Evolutionary conservation across 768 basidiomycete species (phyloP).

Genomic region (Tulasnella sp.): DNA sequence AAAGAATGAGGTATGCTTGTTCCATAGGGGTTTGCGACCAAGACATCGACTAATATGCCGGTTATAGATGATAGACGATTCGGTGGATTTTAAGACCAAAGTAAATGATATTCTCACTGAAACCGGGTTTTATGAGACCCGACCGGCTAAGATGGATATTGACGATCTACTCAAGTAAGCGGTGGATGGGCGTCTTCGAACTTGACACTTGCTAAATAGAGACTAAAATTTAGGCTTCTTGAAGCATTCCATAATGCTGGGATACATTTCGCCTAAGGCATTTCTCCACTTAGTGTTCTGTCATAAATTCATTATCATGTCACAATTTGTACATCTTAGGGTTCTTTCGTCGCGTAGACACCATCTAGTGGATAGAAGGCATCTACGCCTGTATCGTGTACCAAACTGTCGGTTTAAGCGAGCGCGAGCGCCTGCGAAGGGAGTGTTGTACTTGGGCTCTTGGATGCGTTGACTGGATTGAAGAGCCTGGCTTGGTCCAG

Average conservation of each 20-base stretch:
- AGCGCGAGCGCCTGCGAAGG: no score
- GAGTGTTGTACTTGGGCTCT: no score
- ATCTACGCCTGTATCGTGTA: no score
- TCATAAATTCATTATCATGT: neutral
- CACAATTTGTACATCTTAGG: no score
- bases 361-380: no score
- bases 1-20: constrained; percentile 37
- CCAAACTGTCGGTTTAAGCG: no score
- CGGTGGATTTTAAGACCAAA: constrained; percentile 56
- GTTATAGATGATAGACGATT: constrained; percentile 58
- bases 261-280: constrained; percentile 28
- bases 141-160: constrained; percentile 89
- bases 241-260: constrained; percentile 31
- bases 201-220: neutral
- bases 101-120: constrained; percentile 68
- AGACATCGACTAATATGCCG: neutral
- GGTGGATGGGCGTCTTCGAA: neutral
- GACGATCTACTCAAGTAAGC: constrained; percentile 83
- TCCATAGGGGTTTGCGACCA: neutral
- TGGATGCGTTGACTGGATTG: no score
- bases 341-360: no score
- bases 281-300: neutral
- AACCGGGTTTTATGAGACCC: constrained; percentile 62
- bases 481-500: no score
- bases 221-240: constrained; percentile 24